Base-by-base conservation (phyloP, 1,284 basidiomycete genomes). In the Ceratobasidium sp. region DNA sequence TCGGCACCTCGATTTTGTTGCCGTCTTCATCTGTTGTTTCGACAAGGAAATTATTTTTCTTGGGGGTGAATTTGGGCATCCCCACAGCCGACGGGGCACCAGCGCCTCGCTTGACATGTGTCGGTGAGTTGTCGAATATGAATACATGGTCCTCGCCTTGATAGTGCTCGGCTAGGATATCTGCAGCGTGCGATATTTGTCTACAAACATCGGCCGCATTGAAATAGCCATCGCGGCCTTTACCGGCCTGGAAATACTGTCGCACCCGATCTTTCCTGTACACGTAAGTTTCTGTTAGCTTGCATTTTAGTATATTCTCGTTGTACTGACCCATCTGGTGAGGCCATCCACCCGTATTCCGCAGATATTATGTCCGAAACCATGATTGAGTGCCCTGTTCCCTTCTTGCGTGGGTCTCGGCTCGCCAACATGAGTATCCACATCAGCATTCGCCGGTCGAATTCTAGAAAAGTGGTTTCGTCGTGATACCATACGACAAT, bases 221-320 rank as follows among this genome's bases (percentile, higher is more conserved):
- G 71, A 85, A 86, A 75, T 84, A 86, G 0, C 86, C 83, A 13
- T 86, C 82, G 68, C 86, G 83, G 80, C 82, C 85, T 76, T 87
- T 87, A 4, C 86, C 84, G 9, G 61, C 61, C 11, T 40, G 5
- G 19, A 64, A 64, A 15, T 40, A 64, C 61, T 64, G 34, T 7
- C 4, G 32, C n/a, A 37, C 37, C 9, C 34, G 22, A 19, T 64
- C 61, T 19, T 44, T 15, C 25, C 34, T 43, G 61, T 64, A 25
- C 40, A 17, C 19, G 8, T 46, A 46, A 15, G 9, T 15, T 19
- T 46, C 19, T 46, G 44, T 46, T 19, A 46, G 44, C 19, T 46
- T 5, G 3, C 19, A 15, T 11, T 46, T 46, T 19, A 46, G 19
- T 15, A 1, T 43, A 40, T 40, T 44, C 37, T 40, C 17, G 7